Percentiles rank a stretch among this genome's conserved stretches.
These are phyloP conservation scores for Termitomyces sp. DNA, from an alignment of 768 basidiomycete species.

Conservation along the genomic window DNA sequence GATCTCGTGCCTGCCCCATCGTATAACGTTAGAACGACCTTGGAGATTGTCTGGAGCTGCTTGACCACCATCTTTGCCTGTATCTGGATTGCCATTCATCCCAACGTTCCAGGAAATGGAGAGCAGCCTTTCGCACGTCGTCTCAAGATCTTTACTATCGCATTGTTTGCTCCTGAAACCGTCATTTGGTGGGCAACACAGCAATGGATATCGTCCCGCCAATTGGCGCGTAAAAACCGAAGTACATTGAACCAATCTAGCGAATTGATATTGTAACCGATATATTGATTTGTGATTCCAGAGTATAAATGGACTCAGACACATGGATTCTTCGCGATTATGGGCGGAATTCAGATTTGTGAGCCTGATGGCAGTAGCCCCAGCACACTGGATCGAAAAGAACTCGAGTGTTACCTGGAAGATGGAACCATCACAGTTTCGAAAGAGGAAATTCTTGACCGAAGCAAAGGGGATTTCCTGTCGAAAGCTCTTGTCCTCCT, in stretches of 20 bases:
- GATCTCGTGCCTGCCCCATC: not conserved
- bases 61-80: slow-evolving; percentile 3
- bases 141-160: slow-evolving; percentile 4
- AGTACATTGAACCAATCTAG: not conserved
- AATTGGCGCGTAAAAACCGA: slow-evolving; percentile 13
- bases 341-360: slow-evolving; percentile 23
- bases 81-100: slow-evolving; percentile 19
- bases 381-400: slow-evolving; percentile 1
- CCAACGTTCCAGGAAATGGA: slow-evolving; percentile 20
- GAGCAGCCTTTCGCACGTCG: not conserved
- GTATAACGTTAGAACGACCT: slow-evolving; percentile 6
- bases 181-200: slow-evolving; percentile 19
- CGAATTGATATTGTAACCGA: no score
- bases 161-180: slow-evolving; percentile 21
- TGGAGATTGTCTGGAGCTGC: slow-evolving; percentile 24
- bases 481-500: slow-evolving; percentile 22
- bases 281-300: not conserved
- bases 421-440: slow-evolving; percentile 9
- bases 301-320: slow-evolving; percentile 19
- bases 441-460: slow-evolving; percentile 22
- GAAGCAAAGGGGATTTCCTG: slow-evolving; percentile 25
- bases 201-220: slow-evolving; percentile 19
- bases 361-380: not conserved
- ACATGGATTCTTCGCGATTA: slow-evolving; percentile 25
- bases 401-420: not conserved